Evolutionary conservation across 1,139 yeast species (phyloP).

Genomic region (Lodderomyces elongisporus): DNA sequence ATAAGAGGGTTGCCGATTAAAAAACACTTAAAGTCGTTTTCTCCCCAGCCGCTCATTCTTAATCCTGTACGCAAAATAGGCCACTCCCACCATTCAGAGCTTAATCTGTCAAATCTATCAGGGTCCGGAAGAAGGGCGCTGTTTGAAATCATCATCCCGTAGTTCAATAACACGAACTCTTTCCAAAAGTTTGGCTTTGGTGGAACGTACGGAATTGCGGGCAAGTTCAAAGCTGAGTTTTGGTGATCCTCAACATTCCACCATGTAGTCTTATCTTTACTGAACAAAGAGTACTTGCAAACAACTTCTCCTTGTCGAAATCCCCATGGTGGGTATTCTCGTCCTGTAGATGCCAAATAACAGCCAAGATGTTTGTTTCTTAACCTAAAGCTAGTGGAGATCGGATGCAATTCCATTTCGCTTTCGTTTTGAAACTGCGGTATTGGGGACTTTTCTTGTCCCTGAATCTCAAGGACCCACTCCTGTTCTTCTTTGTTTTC

Average conservation of each 20-base stretch:
- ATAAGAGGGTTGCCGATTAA: constrained; percentile 64
- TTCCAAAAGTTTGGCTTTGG: constrained; percentile 69
- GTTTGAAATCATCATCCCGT: constrained; percentile 76
- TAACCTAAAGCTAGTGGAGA: constrained; percentile 65
- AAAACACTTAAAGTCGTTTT: constrained; percentile 46
- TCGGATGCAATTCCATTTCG: constrained; percentile 50
- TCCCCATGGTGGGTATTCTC: constrained; percentile 74
- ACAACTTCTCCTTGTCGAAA: constrained; percentile 77
- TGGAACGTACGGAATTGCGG: constrained; percentile 41
- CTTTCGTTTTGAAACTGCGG: constrained; percentile 38
- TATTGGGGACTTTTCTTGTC: constrained; percentile 53
- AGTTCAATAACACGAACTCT: constrained; percentile 64
- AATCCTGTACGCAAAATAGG: constrained; percentile 59
- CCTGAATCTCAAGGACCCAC: constrained; percentile 64
- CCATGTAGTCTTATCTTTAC: constrained; percentile 65
- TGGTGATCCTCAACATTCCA: constrained; percentile 75
- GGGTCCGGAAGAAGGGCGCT: constrained; percentile 72
- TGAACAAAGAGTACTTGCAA: constrained; percentile 49
- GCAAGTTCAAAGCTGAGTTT: constrained; percentile 39
- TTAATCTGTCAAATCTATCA: constrained; percentile 58
- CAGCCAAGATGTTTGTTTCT: constrained; percentile 62
- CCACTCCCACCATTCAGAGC: constrained; percentile 83
- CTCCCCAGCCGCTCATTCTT: constrained; percentile 66
- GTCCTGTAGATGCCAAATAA: constrained; percentile 69
- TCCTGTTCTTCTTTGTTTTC: constrained; percentile 47